A percentile compares a stretch with the other conserved stretches of the same genome.
Evolutionary conservation across 2,329 filamentous ascomycete species (phyloP).

Genomic region (Phialophora expanda): DNA sequence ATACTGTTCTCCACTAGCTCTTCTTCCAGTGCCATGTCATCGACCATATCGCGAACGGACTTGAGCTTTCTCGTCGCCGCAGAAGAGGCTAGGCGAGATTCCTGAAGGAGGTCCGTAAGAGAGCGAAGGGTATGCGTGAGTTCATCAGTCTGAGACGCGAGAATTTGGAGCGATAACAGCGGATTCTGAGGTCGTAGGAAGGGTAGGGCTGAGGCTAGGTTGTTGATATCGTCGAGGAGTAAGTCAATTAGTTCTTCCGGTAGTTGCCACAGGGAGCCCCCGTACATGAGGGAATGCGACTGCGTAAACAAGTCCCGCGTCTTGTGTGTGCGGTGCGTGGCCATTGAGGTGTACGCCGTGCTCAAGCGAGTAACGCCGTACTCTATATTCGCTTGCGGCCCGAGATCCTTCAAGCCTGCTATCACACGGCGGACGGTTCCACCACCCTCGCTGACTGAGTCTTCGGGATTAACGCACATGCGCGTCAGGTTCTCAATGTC

Average conservation of each 20-base stretch:
- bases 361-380: conserved; percentile 62
- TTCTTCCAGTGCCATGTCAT: conserved; percentile 81
- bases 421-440: conserved; percentile 59
- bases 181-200: conserved; percentile 53
- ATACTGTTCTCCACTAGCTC: conserved; percentile 82
- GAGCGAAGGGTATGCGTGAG: conserved; percentile 81
- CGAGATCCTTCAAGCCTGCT: conserved; percentile 58
- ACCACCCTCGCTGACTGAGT: conserved; percentile 54
- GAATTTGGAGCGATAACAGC: conserved; percentile 68
- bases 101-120: conserved; percentile 88
- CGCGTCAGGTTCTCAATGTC: conserved; percentile 61
- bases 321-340: conserved; percentile 65
- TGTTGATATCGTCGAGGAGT: conserved; percentile 62
- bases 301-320: conserved; percentile 64
- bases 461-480: conserved; percentile 42
- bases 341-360: conserved; percentile 63
- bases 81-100: conserved; percentile 86
- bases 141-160: conserved; percentile 73
- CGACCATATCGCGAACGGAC: conserved; percentile 81
- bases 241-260: conserved; percentile 61
- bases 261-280: conserved; percentile 47
- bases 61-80: conserved; percentile 79
- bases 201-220: conserved; percentile 59
- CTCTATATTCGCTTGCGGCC: conserved; percentile 62
- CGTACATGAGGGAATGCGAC: conserved; percentile 62